A percentile compares a stretch with the other conserved stretches of the same genome.
Conservation (phyloP, 2,329 filamentous ascomycete genomes). For the Elsinoe necatrix region DNA sequence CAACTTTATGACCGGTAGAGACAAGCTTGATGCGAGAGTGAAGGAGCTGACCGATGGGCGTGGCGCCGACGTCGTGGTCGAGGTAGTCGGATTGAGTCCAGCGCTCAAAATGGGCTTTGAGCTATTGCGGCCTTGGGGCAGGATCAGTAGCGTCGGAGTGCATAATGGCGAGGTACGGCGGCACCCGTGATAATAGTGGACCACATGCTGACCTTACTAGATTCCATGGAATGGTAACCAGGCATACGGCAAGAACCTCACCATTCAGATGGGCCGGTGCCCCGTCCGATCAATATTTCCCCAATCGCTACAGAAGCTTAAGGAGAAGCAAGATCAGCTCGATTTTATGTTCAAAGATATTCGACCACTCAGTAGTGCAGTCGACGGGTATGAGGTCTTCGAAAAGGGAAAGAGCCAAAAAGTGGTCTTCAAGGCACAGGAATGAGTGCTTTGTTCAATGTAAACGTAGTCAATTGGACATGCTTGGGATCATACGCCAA, state of each 20-base stretch:
- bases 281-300: slow-evolving; percentile 44
- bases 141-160: slow-evolving; percentile 42
- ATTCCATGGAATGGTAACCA: slow-evolving; percentile 42
- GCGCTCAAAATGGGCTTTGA: slow-evolving; percentile 42
- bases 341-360: slow-evolving; percentile 47
- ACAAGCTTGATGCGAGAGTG: slow-evolving; percentile 59
- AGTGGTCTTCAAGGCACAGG: slow-evolving; percentile 35
- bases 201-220: slow-evolving; percentile 13
- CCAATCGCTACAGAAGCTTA: slow-evolving; percentile 37
- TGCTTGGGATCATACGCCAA: too few species aligned
- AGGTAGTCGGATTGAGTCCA: slow-evolving; percentile 42
- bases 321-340: slow-evolving; percentile 42
- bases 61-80: slow-evolving; percentile 74
- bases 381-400: slow-evolving; percentile 46
- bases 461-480: too few species aligned
- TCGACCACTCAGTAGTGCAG: slow-evolving; percentile 42
- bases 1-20: slow-evolving; percentile 62
- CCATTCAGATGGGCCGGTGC: slow-evolving; percentile 43
- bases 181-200: neutral
- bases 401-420: slow-evolving; percentile 47
- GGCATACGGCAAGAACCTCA: slow-evolving; percentile 44
- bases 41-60: slow-evolving; percentile 68
- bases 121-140: slow-evolving; percentile 42
- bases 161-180: slow-evolving; percentile 35
- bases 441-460: neutral